Conservation (phyloP, 2,329 filamentous ascomycete genomes). For the Monosporascus sp. region DNA sequence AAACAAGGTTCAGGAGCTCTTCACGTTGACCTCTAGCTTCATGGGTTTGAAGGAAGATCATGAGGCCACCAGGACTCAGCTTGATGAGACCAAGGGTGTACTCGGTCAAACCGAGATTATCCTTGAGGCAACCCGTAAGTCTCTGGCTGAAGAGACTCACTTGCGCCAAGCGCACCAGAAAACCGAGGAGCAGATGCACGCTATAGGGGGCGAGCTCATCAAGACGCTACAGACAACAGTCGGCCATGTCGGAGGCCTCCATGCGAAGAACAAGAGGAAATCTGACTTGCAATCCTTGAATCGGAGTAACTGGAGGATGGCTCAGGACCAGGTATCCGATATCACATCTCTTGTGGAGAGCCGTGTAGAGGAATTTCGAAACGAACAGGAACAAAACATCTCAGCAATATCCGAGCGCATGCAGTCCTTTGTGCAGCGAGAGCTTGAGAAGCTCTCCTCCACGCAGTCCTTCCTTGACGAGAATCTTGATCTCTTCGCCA, state of each 20-base stretch:
- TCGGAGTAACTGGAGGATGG: slow-evolving; percentile 69
- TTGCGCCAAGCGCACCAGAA: slow-evolving; percentile 78
- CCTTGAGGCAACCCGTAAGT: slow-evolving; percentile 68
- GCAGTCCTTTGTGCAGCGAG: slow-evolving; percentile 68
- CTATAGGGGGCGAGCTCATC: slow-evolving; percentile 70
- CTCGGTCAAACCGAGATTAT: slow-evolving; percentile 86
- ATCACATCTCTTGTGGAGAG: slow-evolving; percentile 73
- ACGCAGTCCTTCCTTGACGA: slow-evolving; percentile 67
- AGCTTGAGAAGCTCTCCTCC: slow-evolving; percentile 64
- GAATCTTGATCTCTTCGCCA: slow-evolving; percentile 62
- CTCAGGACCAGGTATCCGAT: slow-evolving; percentile 68
- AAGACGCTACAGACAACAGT: slow-evolving; percentile 74
- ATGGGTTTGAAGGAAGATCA: slow-evolving; percentile 86
- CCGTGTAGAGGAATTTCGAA: slow-evolving; percentile 66
- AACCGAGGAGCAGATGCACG: slow-evolving; percentile 73
- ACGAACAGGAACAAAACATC: slow-evolving; percentile 68
- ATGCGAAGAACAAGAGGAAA: slow-evolving; percentile 80
- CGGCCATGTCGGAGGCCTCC: slow-evolving; percentile 72
- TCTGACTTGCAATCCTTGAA: slow-evolving; percentile 80
- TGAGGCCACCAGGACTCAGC: slow-evolving; percentile 63
- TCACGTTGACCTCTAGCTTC: slow-evolving; percentile 79
- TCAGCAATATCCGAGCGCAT: slow-evolving; percentile 64
- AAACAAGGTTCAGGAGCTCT: slow-evolving; percentile 91
- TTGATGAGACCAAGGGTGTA: slow-evolving; percentile 76
- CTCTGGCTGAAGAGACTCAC: slow-evolving; percentile 71